A percentile compares a stretch with the other conserved stretches of the same genome.
phyloP scores from a whole-genome alignment of 805 yeast species.

The Ogataea pignaliae region DNA sequence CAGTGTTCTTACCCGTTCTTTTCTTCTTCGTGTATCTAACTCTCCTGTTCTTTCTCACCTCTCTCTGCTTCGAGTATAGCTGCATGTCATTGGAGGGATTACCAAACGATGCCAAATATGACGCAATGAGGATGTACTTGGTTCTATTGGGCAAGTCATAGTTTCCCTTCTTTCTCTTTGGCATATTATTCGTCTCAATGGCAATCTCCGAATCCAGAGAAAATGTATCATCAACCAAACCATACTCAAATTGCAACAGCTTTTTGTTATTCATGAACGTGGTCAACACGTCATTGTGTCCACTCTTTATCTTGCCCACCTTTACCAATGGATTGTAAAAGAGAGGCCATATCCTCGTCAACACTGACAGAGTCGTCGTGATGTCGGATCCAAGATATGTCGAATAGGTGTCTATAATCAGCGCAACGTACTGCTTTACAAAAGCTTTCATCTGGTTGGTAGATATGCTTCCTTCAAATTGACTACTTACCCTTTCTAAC shows the following conservation, averaged over 20 bases:
- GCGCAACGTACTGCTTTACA: constrained; percentile 34
- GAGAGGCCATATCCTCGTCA: constrained; percentile 27
- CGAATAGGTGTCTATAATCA: constrained; percentile 41
- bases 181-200: not conserved
- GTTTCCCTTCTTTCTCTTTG: constrained; percentile 12
- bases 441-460: constrained; percentile 15
- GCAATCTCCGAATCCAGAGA: constrained; percentile 4
- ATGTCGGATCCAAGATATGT: constrained; percentile 44
- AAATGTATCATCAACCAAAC: constrained; percentile 19
- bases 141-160: constrained; percentile 54
- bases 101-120: constrained; percentile 77
- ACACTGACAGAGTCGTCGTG: constrained; percentile 28
- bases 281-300: constrained; percentile 25
- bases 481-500: constrained; percentile 3
- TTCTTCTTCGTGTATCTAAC: constrained; percentile 24
- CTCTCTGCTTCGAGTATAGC: constrained; percentile 61
- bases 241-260: constrained; percentile 21
- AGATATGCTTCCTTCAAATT: constrained; percentile 3
- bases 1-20: constrained; percentile 30
- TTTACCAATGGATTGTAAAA: constrained; percentile 24
- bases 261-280: constrained; percentile 23
- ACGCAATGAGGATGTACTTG: constrained; percentile 71
- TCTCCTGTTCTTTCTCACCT: constrained; percentile 37
- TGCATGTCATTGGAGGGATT: constrained; percentile 66
- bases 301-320: constrained; percentile 13